These are phyloP conservation scores for Microthyrium microscopicum DNA, from an alignment of 2,329 filamentous ascomycete genomes.

Conservation along the genomic window DNA sequence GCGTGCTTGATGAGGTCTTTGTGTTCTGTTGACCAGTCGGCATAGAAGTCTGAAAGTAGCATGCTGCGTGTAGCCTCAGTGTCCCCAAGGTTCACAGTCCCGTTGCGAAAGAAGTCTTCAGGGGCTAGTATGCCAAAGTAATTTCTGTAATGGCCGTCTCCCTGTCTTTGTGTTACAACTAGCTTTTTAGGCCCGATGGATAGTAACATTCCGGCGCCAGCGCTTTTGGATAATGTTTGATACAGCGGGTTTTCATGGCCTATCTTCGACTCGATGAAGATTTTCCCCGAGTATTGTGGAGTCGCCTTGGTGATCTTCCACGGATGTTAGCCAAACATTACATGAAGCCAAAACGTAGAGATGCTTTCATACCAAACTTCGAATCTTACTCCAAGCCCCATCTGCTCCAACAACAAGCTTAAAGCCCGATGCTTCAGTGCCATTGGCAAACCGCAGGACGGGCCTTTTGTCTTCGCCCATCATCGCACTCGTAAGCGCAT, in stretches of 20 bases:
- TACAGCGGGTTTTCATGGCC: slow-evolving; percentile 24
- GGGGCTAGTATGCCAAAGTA: slow-evolving; percentile 21
- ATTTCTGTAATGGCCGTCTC: slow-evolving; percentile 31
- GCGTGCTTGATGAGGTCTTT: slow-evolving; percentile 16
- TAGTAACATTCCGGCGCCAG: slow-evolving; percentile 32
- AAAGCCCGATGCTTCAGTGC: slow-evolving; percentile 16
- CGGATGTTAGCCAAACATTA: too few species aligned
- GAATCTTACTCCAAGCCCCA: slow-evolving; percentile 28
- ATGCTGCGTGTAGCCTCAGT: slow-evolving; percentile 21
- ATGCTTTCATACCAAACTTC: slow-evolving; percentile 15
- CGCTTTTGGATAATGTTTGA: slow-evolving; percentile 28
- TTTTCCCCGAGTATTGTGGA: slow-evolving; percentile 32
- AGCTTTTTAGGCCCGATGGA: slow-evolving; percentile 23
- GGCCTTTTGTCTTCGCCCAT: not conserved
- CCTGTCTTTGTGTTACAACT: slow-evolving; percentile 28
- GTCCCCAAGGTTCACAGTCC: slow-evolving; percentile 29
- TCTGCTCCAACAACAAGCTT: slow-evolving; percentile 32
- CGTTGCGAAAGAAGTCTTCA: slow-evolving; percentile 24
- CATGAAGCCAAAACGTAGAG: too few species aligned
- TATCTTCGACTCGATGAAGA: slow-evolving; percentile 26
- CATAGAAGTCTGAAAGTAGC: slow-evolving; percentile 21
- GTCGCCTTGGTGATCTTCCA: slow-evolving; percentile 19
- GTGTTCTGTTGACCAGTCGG: slow-evolving; percentile 28
- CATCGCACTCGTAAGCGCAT: slow-evolving; percentile 9
- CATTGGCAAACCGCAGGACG: slow-evolving; percentile 1